Evolutionary conservation across 1,139 yeast species (phyloP).

Genomic region (Suhomyces terraborum): DNA sequence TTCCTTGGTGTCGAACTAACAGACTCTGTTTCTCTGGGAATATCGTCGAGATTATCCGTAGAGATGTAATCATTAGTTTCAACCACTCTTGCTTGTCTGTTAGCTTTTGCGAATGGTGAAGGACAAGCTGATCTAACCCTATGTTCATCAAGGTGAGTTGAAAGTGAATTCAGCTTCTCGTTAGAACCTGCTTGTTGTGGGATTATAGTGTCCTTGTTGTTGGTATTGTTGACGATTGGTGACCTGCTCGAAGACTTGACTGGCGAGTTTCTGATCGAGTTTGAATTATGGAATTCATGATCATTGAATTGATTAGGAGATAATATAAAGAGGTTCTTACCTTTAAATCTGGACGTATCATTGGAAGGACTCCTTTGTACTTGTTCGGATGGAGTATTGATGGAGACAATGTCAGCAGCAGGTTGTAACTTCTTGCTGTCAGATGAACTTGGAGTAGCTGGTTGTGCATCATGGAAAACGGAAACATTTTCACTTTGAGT

Average conservation of each 20-base stretch:
- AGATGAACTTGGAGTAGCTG: conserved; percentile 7
- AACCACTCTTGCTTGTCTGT: conserved; percentile 50
- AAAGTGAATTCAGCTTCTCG: conserved; percentile 13
- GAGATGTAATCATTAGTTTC: conserved; percentile 38
- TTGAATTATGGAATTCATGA: conserved; percentile 33
- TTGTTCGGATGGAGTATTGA: conserved; percentile 8
- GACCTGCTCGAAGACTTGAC: conserved; percentile 7
- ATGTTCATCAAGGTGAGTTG: conserved; percentile 22
- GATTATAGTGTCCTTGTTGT: background rate
- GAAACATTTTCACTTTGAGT: conserved; percentile 10
- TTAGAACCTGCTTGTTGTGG: conserved; percentile 6
- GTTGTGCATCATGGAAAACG: conserved; percentile 6
- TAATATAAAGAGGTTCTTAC: conserved; percentile 40
- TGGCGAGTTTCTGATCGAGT: conserved; percentile 11
- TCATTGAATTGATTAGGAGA: conserved; percentile 47
- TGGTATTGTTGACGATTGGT: background rate
- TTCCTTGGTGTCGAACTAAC: conserved; percentile 24
- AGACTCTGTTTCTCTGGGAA: conserved; percentile 13
- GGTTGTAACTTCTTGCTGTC: conserved; percentile 22
- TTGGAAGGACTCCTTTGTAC: conserved; percentile 4
- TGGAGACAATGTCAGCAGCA: conserved; percentile 26
- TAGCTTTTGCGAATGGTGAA: conserved; percentile 48
- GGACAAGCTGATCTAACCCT: conserved; percentile 32
- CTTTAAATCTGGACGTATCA: conserved; percentile 19
- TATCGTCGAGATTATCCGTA: conserved; percentile 23